Conservation (phyloP, 1,284 basidiomycete species). For the Ustilago curta region DNA sequence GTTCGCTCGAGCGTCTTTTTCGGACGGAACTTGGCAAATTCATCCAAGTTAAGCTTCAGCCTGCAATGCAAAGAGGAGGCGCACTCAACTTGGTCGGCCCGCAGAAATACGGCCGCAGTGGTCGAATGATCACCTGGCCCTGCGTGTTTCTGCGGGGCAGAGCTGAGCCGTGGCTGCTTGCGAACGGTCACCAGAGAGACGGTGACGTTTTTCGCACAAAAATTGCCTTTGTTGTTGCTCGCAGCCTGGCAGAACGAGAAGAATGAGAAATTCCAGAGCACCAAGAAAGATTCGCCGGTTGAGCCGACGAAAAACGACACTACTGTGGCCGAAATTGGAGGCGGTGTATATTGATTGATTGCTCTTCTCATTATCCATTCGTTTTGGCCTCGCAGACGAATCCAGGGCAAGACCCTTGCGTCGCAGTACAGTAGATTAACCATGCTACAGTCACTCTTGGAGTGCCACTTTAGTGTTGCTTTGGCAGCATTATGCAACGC, state of each 20-base stretch:
- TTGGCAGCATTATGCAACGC: no score
- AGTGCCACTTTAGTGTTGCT: no score
- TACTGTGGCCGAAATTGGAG: no score
- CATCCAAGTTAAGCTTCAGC: not conserved
- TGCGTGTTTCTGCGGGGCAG: not conserved
- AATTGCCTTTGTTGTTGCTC: not conserved
- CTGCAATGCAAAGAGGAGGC: not conserved
- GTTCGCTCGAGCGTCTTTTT: not conserved
- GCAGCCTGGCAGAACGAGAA: not conserved
- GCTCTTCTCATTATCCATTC: no score
- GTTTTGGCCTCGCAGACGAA: no score
- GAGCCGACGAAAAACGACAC: not conserved
- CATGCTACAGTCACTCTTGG: no score
- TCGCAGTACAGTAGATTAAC: no score
- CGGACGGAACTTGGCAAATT: not conserved
- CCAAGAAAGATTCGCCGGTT: conserved; percentile 1
- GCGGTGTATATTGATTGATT: no score
- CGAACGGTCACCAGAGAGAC: no score
- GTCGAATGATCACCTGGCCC: conserved; percentile 1
- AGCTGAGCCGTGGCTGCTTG: not conserved
- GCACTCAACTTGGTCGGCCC: not conserved
- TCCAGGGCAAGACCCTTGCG: no score
- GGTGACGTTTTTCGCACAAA: conserved; percentile 1
- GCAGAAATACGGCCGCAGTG: conserved; percentile 3
- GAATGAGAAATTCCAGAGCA: not conserved